phyloP scores from a whole-genome alignment of 345 rosid genomes.

The Anastatica hierochuntica region DNA sequence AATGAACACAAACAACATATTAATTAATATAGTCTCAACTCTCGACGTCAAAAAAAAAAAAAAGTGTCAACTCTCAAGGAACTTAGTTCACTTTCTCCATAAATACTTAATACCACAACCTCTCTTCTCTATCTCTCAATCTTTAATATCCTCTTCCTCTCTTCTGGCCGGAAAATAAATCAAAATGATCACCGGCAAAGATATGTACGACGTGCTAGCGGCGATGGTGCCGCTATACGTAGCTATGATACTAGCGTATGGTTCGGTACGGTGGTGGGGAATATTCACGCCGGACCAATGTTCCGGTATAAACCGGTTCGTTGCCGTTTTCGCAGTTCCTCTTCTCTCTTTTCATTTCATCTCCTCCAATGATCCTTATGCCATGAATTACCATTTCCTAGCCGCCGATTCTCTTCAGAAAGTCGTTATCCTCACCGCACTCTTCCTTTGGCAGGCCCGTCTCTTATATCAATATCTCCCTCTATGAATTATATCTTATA shows the following conservation, averaged over 20 bases:
- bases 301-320: slow-evolving; percentile 94
- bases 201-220: slow-evolving; percentile 77
- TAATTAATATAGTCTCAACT: no score
- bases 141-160: no score
- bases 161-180: no score
- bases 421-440: slow-evolving; percentile 54
- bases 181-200: slow-evolving; percentile 65
- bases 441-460: no score
- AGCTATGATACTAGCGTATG: slow-evolving; percentile 91
- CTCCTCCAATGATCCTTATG: slow-evolving; percentile 68
- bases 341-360: slow-evolving; percentile 93
- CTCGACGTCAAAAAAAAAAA: no score
- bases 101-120: no score
- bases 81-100: no score
- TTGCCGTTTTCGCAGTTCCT: slow-evolving; percentile 91
- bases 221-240: slow-evolving; percentile 82
- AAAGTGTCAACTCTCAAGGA: no score
- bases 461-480: no score
- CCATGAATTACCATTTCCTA: slow-evolving; percentile 76
- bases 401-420: slow-evolving; percentile 92
- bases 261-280: slow-evolving; percentile 95
- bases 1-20: no score
- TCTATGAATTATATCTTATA: no score
- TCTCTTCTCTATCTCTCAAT: no score
- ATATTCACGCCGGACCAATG: slow-evolving; percentile 91